Conservation (phyloP, 2,329 filamentous ascomycete genomes). For the Ophiostoma novo-ulmi region DNA sequence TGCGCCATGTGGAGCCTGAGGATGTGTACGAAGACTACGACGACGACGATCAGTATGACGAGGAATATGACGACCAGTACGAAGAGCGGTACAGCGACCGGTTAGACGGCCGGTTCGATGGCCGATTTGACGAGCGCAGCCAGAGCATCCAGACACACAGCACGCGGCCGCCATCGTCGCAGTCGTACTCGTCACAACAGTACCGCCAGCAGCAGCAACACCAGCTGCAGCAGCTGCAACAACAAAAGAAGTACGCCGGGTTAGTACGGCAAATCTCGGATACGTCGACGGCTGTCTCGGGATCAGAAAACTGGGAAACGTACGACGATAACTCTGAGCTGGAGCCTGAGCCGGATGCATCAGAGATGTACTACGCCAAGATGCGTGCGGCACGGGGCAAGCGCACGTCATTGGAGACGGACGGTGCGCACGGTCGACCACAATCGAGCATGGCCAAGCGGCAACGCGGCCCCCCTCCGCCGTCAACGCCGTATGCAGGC, state of each 20-base stretch:
- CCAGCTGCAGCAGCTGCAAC: background rate
- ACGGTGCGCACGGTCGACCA: constrained; percentile 12
- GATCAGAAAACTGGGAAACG: constrained; percentile 96
- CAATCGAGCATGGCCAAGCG: constrained; percentile 45
- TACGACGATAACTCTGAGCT: constrained; percentile 80
- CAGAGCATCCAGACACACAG: constrained; percentile 20
- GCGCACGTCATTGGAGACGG: constrained; percentile 49
- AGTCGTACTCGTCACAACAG: constrained; percentile 22
- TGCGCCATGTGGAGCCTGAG: constrained; percentile 63
- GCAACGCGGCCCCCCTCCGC: constrained; percentile 49
- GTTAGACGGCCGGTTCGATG: constrained; percentile 21
- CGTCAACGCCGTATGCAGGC: constrained; percentile 41
- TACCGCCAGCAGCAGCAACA: constrained; percentile 21
- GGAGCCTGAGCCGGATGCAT: constrained; percentile 68
- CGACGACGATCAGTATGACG: constrained; percentile 19
- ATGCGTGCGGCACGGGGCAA: constrained; percentile 64
- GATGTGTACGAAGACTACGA: constrained; percentile 68
- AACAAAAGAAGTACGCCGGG: constrained; percentile 19
- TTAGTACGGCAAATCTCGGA: constrained; percentile 64
- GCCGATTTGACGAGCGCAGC: constrained; percentile 19
- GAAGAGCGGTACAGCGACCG: constrained; percentile 18
- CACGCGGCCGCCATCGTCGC: constrained; percentile 25
- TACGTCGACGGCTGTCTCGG: constrained; percentile 70
- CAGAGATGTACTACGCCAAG: constrained; percentile 76
- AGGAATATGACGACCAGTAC: constrained; percentile 18